phyloP scores from a whole-genome alignment of 2,329 filamentous ascomycete species.

The Penicillium sp. region DNA sequence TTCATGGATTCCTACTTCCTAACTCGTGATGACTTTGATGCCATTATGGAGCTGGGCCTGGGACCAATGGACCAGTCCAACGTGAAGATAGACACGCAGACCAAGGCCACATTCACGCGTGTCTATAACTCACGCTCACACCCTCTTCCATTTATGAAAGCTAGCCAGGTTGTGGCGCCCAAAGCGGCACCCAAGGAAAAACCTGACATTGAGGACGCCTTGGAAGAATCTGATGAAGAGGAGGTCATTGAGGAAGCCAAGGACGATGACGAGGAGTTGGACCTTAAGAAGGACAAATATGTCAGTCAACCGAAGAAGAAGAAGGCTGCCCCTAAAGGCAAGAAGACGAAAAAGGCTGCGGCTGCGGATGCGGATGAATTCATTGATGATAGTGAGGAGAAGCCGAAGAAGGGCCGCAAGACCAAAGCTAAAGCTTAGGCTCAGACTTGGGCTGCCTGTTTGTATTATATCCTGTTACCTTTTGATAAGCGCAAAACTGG shows the following conservation, averaged over 20 bases:
- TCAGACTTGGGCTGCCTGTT: constrained; percentile 5
- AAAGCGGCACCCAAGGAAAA: constrained; percentile 71
- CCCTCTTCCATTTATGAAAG: constrained; percentile 94
- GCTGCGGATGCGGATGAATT: constrained; percentile 37
- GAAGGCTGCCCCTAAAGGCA: constrained; percentile 45
- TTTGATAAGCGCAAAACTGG: background rate
- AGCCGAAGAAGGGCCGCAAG: constrained; percentile 51
- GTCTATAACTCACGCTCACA: constrained; percentile 85
- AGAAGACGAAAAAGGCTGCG: constrained; percentile 40
- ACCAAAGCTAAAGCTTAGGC: constrained; percentile 27
- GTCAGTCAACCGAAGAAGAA: constrained; percentile 80
- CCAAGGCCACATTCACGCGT: constrained; percentile 86
- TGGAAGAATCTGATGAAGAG: constrained; percentile 84
- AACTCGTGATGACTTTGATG: constrained; percentile 92
- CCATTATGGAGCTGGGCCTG: constrained; percentile 84
- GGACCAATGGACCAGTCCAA: constrained; percentile 75
- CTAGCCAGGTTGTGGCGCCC: constrained; percentile 69
- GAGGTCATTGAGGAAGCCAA: constrained; percentile 56
- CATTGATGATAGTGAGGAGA: constrained; percentile 52
- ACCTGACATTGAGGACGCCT: constrained; percentile 92
- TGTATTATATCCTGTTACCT: constrained; percentile 9
- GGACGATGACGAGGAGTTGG: constrained; percentile 71
- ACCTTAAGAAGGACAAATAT: constrained; percentile 92
- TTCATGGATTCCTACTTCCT: constrained; percentile 97
- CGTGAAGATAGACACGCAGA: constrained; percentile 76